Conservation (phyloP, 257 asterid species). For the Osmanthus fragrans region DNA sequence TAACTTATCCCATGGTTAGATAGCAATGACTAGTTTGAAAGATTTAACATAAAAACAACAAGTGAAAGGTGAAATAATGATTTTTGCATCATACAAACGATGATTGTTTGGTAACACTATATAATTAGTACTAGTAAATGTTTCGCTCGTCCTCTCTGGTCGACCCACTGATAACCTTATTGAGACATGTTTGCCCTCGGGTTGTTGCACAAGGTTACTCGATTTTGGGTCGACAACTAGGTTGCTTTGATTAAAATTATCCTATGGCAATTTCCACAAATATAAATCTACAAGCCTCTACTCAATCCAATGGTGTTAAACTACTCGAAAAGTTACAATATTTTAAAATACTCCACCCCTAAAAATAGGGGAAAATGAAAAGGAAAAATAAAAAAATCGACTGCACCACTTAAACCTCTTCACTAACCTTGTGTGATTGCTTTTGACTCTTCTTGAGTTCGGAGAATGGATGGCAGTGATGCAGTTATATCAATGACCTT, state of each 20-base stretch:
- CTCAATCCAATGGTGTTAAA: too few relatives aligned
- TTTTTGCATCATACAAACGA: too few relatives aligned
- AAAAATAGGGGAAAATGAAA: neutral
- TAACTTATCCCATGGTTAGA: too few relatives aligned
- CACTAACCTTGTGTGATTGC: slow-evolving; percentile 14
- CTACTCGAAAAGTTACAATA: neutral
- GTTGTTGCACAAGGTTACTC: neutral
- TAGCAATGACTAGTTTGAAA: too few relatives aligned
- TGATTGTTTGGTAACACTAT: too few relatives aligned
- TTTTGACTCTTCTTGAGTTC: slow-evolving; percentile 37
- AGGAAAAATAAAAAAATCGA: neutral
- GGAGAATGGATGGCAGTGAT: slow-evolving; percentile 67
- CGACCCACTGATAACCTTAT: too few relatives aligned
- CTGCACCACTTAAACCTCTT: neutral
- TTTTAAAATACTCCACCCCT: neutral
- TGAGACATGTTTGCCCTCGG: too few relatives aligned
- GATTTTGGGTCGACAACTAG: neutral
- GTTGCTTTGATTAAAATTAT: neutral
- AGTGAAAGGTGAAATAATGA: too few relatives aligned
- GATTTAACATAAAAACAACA: too few relatives aligned
- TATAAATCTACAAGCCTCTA: neutral
- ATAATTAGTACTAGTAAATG: too few relatives aligned
- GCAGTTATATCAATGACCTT: slow-evolving; percentile 62
- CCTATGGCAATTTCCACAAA: neutral
- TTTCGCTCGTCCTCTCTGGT: too few relatives aligned